Conservation (phyloP, 2,329 filamentous ascomycete genomes). For the Fusarium poae region DNA sequence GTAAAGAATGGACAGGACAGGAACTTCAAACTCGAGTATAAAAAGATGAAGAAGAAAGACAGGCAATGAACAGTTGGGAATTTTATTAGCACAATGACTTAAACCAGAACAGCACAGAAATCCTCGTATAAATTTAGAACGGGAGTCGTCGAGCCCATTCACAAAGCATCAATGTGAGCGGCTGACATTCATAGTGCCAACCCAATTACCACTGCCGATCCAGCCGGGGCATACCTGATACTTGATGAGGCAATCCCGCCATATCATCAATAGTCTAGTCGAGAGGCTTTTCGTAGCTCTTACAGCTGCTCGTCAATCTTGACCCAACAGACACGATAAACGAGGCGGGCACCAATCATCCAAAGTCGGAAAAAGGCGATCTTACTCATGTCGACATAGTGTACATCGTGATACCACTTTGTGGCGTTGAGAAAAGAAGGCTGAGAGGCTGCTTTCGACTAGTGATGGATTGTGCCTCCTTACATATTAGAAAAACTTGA, state of each 20-base stretch:
- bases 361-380: conserved; percentile 5
- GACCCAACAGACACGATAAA: conserved; percentile 11
- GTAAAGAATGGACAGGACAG: not conserved
- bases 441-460: conserved; percentile 13
- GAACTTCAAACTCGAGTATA: not conserved
- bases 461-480: conserved; percentile 17
- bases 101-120: not conserved
- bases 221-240: conserved; percentile 15
- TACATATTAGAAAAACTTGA: not conserved
- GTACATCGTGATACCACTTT: conserved; percentile 15
- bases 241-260: conserved; percentile 23
- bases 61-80: not conserved
- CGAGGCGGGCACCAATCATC: conserved; percentile 46
- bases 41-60: not conserved
- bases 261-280: conserved; percentile 12
- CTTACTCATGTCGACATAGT: conserved; percentile 21
- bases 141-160: conserved; percentile 17
- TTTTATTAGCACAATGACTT: not conserved
- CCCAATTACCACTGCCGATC: conserved; percentile 15
- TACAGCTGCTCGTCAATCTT: not conserved
- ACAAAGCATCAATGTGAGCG: conserved; percentile 10
- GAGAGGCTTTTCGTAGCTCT: conserved; percentile 32
- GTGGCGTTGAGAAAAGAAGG: conserved; percentile 21
- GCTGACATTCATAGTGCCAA: conserved; percentile 24
- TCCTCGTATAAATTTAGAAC: conserved; percentile 22